Percentiles rank a stretch among this genome's conserved stretches.
Evolutionary conservation across 2,329 filamentous ascomycete genomes (phyloP).

Genomic region (Albifimbria verrucaria): DNA sequence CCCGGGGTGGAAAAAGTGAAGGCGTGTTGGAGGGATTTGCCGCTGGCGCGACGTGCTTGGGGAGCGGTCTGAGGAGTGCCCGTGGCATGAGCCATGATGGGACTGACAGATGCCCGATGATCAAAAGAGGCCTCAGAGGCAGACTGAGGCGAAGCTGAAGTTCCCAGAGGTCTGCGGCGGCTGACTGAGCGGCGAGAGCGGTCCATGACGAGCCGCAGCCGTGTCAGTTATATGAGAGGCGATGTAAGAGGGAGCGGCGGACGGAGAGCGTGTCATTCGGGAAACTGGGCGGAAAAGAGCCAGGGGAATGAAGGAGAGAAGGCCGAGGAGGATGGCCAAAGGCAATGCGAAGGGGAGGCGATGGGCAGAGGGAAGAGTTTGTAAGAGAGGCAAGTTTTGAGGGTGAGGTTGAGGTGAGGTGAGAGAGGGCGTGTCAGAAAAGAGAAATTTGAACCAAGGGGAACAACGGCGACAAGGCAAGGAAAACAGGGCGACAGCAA

Average conservation of each 20-base stretch:
- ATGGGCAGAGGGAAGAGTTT: conserved; percentile 3
- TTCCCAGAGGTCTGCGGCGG: conserved; percentile 28
- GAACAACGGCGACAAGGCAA: background rate
- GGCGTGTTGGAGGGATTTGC: conserved; percentile 30
- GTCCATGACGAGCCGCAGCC: conserved; percentile 23
- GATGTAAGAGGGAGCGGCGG: background rate
- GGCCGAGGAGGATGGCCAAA: conserved; percentile 4
- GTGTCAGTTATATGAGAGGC: background rate
- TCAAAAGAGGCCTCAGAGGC: conserved; percentile 27
- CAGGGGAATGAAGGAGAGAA: conserved; percentile 9
- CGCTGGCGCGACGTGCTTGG: conserved; percentile 27
- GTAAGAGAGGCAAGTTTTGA: background rate
- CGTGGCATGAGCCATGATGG: conserved; percentile 27
- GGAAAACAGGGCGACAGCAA: background rate
- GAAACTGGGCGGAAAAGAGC: conserved; percentile 8
- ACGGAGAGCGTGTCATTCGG: conserved; percentile 5
- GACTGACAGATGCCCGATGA: conserved; percentile 26
- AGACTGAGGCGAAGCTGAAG: conserved; percentile 31
- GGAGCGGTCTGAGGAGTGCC: conserved; percentile 27
- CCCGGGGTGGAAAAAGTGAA: conserved; percentile 34
- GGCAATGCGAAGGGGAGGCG: background rate
- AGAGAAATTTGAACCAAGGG: background rate
- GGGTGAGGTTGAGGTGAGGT: background rate
- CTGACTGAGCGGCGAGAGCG: conserved; percentile 32
- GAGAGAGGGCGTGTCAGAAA: background rate